Base-by-base conservation (phyloP, 768 basidiomycete species). In the Suillus weaverae region DNA sequence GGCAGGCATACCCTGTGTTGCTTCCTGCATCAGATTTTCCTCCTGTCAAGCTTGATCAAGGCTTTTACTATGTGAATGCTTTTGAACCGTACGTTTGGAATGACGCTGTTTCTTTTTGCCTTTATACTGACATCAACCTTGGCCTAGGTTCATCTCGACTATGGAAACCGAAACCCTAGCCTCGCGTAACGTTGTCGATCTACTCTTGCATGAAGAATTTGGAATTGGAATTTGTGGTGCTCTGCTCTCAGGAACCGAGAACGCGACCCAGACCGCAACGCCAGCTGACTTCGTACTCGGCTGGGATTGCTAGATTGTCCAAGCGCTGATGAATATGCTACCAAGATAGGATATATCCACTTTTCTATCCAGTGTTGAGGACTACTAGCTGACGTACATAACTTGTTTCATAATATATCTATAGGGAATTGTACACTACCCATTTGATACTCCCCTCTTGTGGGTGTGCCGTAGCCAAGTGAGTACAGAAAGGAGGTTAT, bases 141-240 rank as follows among this genome's bases (percentile, higher is more conserved):
- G 67, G 11, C 30, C 3, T 65, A 92, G 91, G 38, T 86, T 94
- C 70, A 90, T 95, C 54, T 92, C 89, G 16, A 94, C 94, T 7
- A 97, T 98, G 96, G 96, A 98, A 76, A 96, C 95, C 0, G 89
- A 95, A 77, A 94, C 92, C 0, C 75, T 97, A 38, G 83, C 92
- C 0, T 86, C 92, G 1, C 86, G 94, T 38, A 95, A 96, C 73
- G 82, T 90, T 44, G 92, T 94, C 55, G 93, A 94, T 70, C 78
- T 92, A 32, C 81, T 95, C 22, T 78, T 95, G 26, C 82, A 85
- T 39, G 90, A 94, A 38, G 84, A 89, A 70, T 95, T 91, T 74
- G 78, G 83, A 41, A 79, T 85, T 0, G 83, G 88, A n/a, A 82
- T 95, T 43, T 95, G 93, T 72, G 85, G 85, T 39, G 74, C 81